Evolutionary conservation across 345 rosid species (phyloP), one percentile per base, ranked within the genome.

Genomic region (Balakata baccata): DNA sequence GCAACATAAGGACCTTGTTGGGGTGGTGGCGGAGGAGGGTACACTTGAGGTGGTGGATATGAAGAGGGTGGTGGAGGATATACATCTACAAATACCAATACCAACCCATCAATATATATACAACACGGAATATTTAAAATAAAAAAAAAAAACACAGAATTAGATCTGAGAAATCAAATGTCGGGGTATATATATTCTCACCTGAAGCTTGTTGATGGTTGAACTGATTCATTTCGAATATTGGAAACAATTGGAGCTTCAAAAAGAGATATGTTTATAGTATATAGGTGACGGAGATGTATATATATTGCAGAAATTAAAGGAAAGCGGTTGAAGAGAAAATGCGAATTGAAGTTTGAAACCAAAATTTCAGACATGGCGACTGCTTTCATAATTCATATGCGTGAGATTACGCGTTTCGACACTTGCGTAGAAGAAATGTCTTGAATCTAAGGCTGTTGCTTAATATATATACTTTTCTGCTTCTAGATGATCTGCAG

Each of bases 1-100:
- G 74, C 75, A 47, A 77, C 79, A 58, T 14, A 77, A 41, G 69
- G 79, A 64, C 70, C 79, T n/a, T 64, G 70, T 53, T 13, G 59
- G 11, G 20, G 22, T 59, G 65, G 56, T 6, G 73, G 73, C 0
- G 73, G 74, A 25, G 74, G 74, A 16, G 74, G 66, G 59, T 58
- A 46, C 9, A 29, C 65, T 1, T 10, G 34, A 29, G 34, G 34
- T 29, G 34, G 34, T 29, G 34, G 34, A 29, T 29, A 1, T 29
- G 34, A 29, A 29, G 34, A 29, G 34, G 34, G 34, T 29, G 34
- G 34, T 29, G 34, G 2, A 29, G 34, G 34, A 29, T 29, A 29
- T 29, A 29, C 1, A 29, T 29, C 34, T 29, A 29, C 34, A 29
- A 29, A 29, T 29, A 29, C 34, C 34, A 29, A 29, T 29, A 29